These are phyloP conservation scores for Vitis hybrid DNA, from an alignment of 177 flowering plant species.

Conservation along the genomic window DNA sequence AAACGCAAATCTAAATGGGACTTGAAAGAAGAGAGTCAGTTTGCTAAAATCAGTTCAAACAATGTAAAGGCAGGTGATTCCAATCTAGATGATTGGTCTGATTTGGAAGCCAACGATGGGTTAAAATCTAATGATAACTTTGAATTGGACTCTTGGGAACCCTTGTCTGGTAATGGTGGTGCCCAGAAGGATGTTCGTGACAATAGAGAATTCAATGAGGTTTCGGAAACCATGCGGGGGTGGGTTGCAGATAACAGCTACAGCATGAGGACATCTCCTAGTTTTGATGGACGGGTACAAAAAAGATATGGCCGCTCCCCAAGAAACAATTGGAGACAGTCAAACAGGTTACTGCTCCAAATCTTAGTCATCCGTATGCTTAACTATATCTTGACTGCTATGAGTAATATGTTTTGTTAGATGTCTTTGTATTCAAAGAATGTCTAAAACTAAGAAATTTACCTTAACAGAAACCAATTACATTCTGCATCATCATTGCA, in stretches of 20 bases:
- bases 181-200: conserved; percentile 16
- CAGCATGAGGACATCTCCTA: conserved; percentile 28
- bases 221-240: no score
- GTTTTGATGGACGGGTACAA: conserved; percentile 30
- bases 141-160: conserved; percentile 17
- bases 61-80: conserved; percentile 18
- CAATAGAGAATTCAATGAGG: conserved; percentile 2
- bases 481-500: neutral
- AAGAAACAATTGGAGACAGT: conserved; percentile 25
- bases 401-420: neutral
- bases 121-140: conserved; percentile 9
- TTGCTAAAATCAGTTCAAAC: conserved; percentile 10
- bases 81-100: conserved; percentile 16
- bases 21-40: conserved; percentile 23
- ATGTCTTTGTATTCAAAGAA: neutral
- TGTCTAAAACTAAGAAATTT: neutral
- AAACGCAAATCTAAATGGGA: conserved; percentile 34
- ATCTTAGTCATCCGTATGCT: neutral
- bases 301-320: conserved; percentile 33
- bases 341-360: conserved; percentile 30
- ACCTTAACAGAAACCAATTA: neutral
- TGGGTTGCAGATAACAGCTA: neutral
- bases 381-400: neutral
- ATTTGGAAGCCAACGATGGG: conserved; percentile 12
- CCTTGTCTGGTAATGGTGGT: conserved; percentile 12